Base-by-base conservation (phyloP, 371 early-diverging fungal genomes). In the Amoeboaphelidium occidentale region DNA sequence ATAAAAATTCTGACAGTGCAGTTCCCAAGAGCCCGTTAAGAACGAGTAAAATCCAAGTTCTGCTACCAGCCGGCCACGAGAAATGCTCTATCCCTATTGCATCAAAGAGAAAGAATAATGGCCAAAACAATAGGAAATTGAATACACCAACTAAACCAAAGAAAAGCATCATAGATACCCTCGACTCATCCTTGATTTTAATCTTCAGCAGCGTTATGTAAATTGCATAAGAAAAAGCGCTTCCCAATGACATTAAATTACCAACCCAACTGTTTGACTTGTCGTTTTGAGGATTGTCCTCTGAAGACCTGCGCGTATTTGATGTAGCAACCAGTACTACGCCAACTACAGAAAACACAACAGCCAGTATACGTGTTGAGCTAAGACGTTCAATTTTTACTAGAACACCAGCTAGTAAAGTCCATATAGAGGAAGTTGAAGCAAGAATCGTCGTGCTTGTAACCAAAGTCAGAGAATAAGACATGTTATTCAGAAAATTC, bases 111-210 rank as follows among this genome's bases (percentile, higher is more conserved):
- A 62, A 56, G 50, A 84, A 71, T 1, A 70, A 50, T 0, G 84
- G 84, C 76, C 79, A 75, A 25, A 84, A 56, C 3, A 77, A 53
- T 24, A 79, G 23, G 1, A 74, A 55, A 57, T 79, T 81, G 48
- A 76, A 76, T n/a, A 75, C 53, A 1, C 86, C 84, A 2, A 85
- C 81, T 45, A 73, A 74, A 6, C 84, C 84, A 59, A 85, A 77
- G 51, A 85, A 85, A 43, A 80, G 56, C 1, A 78, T 74, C 69
- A 77, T 73, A 54, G 79, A 65, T 43, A 85, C 63, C 21, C 77
- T 67, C 14, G 66, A 68, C 57, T 82, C 81, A 52, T 78, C 72
- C 42, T 69, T 69, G 49, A 81, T 73, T 45, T 64, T 69, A 28
- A 68, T 53, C 42, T 84, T 84, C 17, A 84, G 60, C 25, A 81